Evolutionary conservation across 1,284 basidiomycete species (phyloP).

Genomic region (Rhodotorula sp.): DNA sequence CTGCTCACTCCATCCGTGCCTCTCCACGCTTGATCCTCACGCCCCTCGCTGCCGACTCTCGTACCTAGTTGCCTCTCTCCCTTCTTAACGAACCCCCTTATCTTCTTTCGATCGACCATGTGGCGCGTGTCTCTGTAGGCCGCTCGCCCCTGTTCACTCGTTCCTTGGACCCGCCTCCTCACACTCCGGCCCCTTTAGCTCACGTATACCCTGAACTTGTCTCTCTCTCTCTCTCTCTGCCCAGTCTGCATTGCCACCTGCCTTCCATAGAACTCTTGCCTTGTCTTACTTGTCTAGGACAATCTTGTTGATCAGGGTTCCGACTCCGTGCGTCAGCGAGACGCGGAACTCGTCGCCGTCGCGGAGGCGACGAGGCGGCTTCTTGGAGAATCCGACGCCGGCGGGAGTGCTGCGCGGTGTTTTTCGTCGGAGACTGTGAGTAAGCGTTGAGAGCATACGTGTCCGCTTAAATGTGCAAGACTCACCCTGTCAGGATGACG

Average conservation of each 20-base stretch:
- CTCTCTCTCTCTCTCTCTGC: not conserved
- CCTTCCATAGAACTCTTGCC: not conserved
- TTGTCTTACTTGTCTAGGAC: constrained; percentile 47
- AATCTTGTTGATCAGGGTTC: constrained; percentile 53
- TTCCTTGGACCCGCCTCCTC: not conserved
- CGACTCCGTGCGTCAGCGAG: constrained; percentile 50
- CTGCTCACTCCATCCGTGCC: not conserved
- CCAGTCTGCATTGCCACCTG: not conserved
- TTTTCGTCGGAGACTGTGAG: not conserved
- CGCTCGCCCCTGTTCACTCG: too few relatives aligned
- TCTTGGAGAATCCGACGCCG: constrained; percentile 49
- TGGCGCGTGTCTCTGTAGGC: not conserved
- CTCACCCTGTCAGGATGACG: constrained; percentile 44
- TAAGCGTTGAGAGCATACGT: too few relatives aligned
- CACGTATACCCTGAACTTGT: constrained; percentile 2
- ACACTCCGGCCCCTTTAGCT: not conserved
- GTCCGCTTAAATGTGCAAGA: not conserved
- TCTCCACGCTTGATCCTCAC: not conserved
- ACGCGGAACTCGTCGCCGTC: constrained; percentile 52
- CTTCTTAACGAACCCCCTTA: not conserved
- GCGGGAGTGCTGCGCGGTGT: constrained; percentile 46
- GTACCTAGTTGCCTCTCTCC: not conserved
- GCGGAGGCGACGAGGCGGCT: constrained; percentile 47
- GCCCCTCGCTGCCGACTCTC: not conserved
- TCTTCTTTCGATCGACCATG: too few relatives aligned